Evolutionary conservation across 2,329 filamentous ascomycete species (phyloP).

Genomic region (Colletotrichum abscissum): DNA sequence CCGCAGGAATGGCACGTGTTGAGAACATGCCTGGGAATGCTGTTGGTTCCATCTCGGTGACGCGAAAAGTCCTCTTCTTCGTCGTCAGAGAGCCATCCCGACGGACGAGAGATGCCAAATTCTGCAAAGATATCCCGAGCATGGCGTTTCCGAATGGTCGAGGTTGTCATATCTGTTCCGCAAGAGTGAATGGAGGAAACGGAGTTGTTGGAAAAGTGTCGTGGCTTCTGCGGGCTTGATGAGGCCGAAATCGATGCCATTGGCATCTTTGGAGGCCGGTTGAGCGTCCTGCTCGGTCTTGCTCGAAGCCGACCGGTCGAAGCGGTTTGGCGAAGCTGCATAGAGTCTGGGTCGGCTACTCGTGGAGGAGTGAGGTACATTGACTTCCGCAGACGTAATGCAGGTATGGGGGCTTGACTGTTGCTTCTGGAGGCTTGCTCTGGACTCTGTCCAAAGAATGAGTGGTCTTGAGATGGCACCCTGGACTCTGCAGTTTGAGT

Average conservation of each 20-base stretch:
- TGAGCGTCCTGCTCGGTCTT: not conserved
- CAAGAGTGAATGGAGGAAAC: constrained; percentile 31
- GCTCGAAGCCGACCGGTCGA: constrained; percentile 23
- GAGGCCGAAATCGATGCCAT: not conserved
- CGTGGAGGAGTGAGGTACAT: not conserved
- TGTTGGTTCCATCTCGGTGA: constrained; percentile 45
- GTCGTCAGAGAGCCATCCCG: constrained; percentile 59
- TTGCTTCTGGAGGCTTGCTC: not conserved
- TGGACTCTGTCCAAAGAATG: constrained; percentile 19
- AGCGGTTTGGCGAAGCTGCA: constrained; percentile 21
- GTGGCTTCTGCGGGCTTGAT: not conserved
- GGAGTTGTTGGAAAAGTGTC: constrained; percentile 26
- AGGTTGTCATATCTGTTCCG: constrained; percentile 44
- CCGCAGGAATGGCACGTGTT: constrained; percentile 64
- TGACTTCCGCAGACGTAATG: constrained; percentile 10
- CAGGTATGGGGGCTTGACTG: not conserved
- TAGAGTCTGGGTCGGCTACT: not conserved
- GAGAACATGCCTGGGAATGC: constrained; percentile 41
- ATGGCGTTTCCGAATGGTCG: constrained; percentile 51
- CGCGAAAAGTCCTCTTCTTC: constrained; percentile 39
- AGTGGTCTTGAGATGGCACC: constrained; percentile 25
- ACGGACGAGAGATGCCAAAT: constrained; percentile 57
- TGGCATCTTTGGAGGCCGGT: not conserved
- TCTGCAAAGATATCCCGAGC: constrained; percentile 60
- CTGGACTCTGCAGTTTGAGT: constrained; percentile 24